A percentile compares a stretch with the other conserved stretches of the same genome.
These are phyloP conservation scores for Kazachstania kunashirensis DNA, from an alignment of 805 yeast genomes.

Conservation along the genomic window DNA sequence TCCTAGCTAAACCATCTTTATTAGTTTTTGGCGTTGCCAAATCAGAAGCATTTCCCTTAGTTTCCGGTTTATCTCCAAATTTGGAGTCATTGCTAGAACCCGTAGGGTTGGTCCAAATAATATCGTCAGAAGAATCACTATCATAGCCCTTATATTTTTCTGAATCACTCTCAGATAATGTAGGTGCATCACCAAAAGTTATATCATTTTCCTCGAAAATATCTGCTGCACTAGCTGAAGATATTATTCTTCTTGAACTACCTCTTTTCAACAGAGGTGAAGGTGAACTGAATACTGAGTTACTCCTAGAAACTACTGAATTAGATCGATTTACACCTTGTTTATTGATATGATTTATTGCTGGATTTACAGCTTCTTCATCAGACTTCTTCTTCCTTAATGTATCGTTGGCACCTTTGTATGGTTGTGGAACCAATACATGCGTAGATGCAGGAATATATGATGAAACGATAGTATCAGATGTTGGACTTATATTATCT, in stretches of 20 bases:
- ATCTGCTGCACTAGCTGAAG: conserved; percentile 34
- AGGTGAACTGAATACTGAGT: conserved; percentile 16
- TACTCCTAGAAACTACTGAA: conserved; percentile 7
- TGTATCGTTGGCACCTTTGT: conserved; percentile 24
- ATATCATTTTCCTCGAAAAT: conserved; percentile 63
- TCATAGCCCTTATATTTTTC: conserved; percentile 6
- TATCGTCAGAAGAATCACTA: conserved; percentile 23
- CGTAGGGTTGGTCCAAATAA: conserved; percentile 14
- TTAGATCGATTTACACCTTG: conserved; percentile 17
- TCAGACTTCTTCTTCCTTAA: conserved; percentile 8
- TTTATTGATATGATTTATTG: conserved; percentile 9
- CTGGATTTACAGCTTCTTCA: conserved; percentile 9
- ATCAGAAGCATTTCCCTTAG: not conserved
- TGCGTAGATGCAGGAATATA: conserved; percentile 37
- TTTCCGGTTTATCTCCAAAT: not conserved
- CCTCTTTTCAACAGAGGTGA: conserved; percentile 24
- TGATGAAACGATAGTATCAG: conserved; percentile 26
- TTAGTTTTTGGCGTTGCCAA: conserved; percentile 1
- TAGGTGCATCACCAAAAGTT: conserved; percentile 68
- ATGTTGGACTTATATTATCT: conserved; percentile 8
- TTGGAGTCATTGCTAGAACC: too few relatives aligned
- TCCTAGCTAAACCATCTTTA: conserved; percentile 13
- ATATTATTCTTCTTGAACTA: conserved; percentile 28
- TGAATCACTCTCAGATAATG: conserved; percentile 42
- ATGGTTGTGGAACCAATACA: conserved; percentile 36